These are phyloP conservation scores for Clitoria ternatea DNA, from an alignment of 306 rosid genomes.

Conservation along the genomic window DNA sequence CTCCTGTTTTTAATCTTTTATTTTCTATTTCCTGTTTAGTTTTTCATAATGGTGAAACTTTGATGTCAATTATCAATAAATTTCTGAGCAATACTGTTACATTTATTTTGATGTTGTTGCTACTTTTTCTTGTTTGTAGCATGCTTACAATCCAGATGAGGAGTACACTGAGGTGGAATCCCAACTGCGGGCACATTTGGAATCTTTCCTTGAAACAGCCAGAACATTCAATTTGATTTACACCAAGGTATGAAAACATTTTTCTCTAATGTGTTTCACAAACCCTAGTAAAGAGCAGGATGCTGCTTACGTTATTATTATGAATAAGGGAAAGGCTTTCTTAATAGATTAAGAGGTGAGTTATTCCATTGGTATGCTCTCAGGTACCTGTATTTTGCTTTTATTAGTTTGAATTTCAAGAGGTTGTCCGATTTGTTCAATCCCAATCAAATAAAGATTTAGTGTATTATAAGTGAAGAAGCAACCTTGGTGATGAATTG, in stretches of 20 bases:
- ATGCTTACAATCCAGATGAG: conserved; percentile 93
- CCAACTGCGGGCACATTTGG: conserved; percentile 77
- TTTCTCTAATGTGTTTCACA: neutral
- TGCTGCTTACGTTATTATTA: too few relatives aligned
- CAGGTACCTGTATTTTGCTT: too few relatives aligned
- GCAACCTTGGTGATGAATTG: neutral
- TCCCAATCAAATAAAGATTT: neutral
- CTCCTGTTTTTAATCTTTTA: neutral
- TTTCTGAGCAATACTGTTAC: neutral
- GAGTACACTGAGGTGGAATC: conserved; percentile 82
- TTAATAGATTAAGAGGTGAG: too few relatives aligned
- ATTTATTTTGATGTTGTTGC: conserved; percentile 9
- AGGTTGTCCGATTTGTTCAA: neutral
- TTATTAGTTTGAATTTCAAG: too few relatives aligned
- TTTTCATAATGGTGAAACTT: neutral
- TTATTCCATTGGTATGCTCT: too few relatives aligned
- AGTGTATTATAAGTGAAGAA: neutral
- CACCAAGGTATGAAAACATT: conserved; percentile 59
- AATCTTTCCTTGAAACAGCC: conserved; percentile 93
- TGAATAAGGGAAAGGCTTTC: too few relatives aligned
- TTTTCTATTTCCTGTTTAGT: neutral
- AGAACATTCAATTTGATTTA: conserved; percentile 82
- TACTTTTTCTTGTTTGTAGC: conserved; percentile 41
- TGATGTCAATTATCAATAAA: neutral
- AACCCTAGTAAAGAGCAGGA: too few relatives aligned